Percentiles rank a stretch among this genome's conserved stretches.
Conservation (phyloP, 345 rosid species). For the Salix dunnii region DNA sequence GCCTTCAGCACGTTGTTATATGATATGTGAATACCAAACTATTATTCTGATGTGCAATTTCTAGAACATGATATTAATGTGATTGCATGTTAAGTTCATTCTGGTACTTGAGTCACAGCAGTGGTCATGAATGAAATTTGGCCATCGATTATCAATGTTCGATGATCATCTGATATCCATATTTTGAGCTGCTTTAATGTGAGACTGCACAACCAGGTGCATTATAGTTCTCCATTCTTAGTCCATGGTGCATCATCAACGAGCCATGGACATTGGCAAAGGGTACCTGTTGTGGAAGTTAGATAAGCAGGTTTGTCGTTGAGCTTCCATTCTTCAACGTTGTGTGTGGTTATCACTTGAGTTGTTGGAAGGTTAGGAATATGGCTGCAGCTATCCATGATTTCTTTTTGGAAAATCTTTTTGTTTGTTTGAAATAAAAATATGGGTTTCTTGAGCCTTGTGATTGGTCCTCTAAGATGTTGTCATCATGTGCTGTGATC, state of each 20-base stretch:
- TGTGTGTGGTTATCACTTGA: background rate
- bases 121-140: background rate
- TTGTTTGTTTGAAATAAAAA: background rate
- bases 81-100: background rate
- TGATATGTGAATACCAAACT: background rate
- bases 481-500: background rate
- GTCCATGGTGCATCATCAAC: background rate
- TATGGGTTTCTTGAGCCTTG: background rate
- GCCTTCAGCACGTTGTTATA: background rate
- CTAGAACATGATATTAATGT: background rate
- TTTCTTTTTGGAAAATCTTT: background rate
- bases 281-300: slow-evolving; percentile 4
- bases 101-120: background rate
- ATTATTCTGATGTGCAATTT: background rate
- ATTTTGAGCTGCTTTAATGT: background rate
- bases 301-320: background rate
- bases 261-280: background rate
- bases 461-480: background rate
- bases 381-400: background rate
- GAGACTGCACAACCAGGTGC: background rate
- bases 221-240: background rate
- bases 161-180: background rate
- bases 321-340: background rate
- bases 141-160: background rate
- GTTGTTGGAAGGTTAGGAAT: background rate